These are phyloP conservation scores for Quercus wislizeni DNA, from an alignment of 306 rosid genomes.

Conservation along the genomic window DNA sequence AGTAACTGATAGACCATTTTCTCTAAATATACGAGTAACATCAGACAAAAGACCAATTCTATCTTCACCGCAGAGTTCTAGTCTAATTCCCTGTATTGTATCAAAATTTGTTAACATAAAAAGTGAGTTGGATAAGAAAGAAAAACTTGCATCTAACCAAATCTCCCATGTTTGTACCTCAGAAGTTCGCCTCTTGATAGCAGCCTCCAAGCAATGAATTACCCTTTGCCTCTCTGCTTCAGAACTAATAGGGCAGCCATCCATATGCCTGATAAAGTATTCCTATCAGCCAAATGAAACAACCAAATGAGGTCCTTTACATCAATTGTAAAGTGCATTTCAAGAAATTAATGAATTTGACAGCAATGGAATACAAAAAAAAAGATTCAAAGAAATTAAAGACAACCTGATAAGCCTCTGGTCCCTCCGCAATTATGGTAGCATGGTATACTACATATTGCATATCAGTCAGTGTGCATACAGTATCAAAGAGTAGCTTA, in stretches of 20 bases:
- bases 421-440: conserved; percentile 84
- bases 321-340: neutral
- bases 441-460: conserved; percentile 95
- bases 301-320: neutral
- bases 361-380: neutral
- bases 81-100: conserved; percentile 73
- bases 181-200: conserved; percentile 75
- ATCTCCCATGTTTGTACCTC: conserved; percentile 46
- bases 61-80: conserved; percentile 84
- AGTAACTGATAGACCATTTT: conserved; percentile 83
- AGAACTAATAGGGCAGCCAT: conserved; percentile 81
- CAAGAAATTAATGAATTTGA: neutral
- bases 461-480: conserved; percentile 94
- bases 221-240: conserved; percentile 96
- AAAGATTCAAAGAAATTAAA: conserved; percentile 12
- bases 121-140: neutral
- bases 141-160: neutral
- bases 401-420: conserved; percentile 88
- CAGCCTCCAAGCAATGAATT: conserved; percentile 95
- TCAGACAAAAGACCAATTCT: conserved; percentile 87
- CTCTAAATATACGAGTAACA: conserved; percentile 94
- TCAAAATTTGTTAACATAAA: conserved; percentile 12
- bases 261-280: conserved; percentile 82
- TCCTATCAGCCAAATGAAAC: conserved; percentile 45
- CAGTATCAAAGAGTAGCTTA: conserved; percentile 75